Conservation (phyloP, 306 rosid genomes). For the Cicer pinnatifidum region DNA sequence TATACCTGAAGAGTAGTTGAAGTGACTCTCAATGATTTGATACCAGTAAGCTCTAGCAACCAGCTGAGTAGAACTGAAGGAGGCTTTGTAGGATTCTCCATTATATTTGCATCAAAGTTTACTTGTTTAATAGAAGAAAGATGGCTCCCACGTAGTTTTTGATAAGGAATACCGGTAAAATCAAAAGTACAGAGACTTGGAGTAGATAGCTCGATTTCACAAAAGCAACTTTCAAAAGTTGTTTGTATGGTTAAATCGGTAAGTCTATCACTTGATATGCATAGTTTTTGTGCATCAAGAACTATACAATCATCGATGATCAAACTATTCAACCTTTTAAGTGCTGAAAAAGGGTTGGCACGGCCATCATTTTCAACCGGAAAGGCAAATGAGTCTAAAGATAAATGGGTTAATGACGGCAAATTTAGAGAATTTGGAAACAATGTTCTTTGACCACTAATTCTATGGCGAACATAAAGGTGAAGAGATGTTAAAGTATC, state of each 20-base stretch:
- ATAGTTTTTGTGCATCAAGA: conserved; percentile 1
- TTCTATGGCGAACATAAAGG: not conserved
- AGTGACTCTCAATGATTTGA: conserved; percentile 7
- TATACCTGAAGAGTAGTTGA: conserved; percentile 43
- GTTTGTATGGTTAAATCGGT: not conserved
- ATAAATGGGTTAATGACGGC: not conserved
- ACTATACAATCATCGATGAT: not conserved
- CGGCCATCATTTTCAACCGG: not conserved
- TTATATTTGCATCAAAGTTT: not conserved
- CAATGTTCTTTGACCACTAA: not conserved
- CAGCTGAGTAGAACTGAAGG: not conserved
- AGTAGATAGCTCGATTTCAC: conserved; percentile 26
- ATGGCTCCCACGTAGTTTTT: not conserved
- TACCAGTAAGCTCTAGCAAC: conserved; percentile 8
- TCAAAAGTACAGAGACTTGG: not conserved
- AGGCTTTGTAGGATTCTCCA: not conserved
- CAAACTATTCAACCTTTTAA: conserved; percentile 13
- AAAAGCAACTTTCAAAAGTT: not conserved
- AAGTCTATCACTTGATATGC: conserved; percentile 6
- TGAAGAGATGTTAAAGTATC: conserved; percentile 26
- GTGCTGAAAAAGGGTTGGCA: conserved; percentile 2
- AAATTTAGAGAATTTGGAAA: not conserved
- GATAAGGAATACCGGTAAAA: not conserved
- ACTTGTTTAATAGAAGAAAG: conserved; percentile 21
- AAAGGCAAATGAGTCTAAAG: not conserved